Evolutionary conservation across 768 basidiomycete species (phyloP).

Genomic region (Tremella fuciformis): DNA sequence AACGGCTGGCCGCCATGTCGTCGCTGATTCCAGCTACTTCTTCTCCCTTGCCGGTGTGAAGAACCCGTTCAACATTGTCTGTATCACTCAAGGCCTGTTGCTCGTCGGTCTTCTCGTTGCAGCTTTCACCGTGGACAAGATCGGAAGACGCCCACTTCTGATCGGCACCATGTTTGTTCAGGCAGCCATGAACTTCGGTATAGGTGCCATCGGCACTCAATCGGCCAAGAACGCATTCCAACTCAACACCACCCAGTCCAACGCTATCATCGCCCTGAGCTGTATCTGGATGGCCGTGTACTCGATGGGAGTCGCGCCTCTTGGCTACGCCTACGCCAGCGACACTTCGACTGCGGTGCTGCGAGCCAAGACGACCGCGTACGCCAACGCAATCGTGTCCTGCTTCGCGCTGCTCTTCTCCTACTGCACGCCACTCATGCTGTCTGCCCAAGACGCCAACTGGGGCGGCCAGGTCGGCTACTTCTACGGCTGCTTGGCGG

Average conservation of each 20-base stretch:
- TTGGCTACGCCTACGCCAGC: conserved; percentile 14
- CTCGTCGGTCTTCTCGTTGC: too few species aligned
- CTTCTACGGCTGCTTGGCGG: conserved; percentile 14
- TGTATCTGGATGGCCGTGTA: conserved; percentile 15
- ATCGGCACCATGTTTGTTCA: too few species aligned
- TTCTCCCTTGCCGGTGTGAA: too few species aligned
- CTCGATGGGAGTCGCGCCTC: conserved; percentile 11
- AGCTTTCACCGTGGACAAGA: conserved; percentile 17
- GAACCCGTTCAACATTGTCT: too few species aligned
- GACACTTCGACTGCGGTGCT: conserved; percentile 22
- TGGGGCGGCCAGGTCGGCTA: conserved; percentile 23
- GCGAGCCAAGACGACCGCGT: conserved; percentile 29
- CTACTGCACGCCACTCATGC: conserved; percentile 31
- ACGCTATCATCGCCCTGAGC: conserved; percentile 11
- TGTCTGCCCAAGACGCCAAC: conserved; percentile 8
- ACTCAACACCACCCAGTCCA: not conserved
- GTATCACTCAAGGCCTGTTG: too few species aligned
- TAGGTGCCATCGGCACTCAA: conserved; percentile 4
- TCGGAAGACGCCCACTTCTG: conserved; percentile 18
- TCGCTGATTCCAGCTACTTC: too few species aligned
- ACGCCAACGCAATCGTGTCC: conserved; percentile 9
- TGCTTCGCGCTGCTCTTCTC: conserved; percentile 15
- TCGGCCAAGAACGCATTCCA: conserved; percentile 1
- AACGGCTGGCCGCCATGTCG: too few species aligned
- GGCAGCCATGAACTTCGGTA: not conserved